Evolutionary conservation across 257 asterid genomes (phyloP).

Genomic region (Perilla frutescens): DNA sequence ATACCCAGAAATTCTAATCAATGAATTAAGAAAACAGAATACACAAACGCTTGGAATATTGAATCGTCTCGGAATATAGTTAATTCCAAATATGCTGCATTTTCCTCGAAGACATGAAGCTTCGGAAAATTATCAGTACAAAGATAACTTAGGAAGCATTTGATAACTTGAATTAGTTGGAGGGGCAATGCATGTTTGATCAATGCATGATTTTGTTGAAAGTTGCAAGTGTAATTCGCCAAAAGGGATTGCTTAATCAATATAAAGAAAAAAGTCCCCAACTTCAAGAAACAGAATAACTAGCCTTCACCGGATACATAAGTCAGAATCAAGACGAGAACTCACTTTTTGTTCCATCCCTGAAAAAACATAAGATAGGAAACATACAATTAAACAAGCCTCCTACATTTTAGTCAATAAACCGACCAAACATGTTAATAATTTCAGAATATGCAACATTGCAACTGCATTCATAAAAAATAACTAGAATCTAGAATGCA

Average conservation of each 20-base stretch:
- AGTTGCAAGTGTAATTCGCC: slow-evolving; percentile 21
- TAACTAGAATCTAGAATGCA: slow-evolving; percentile 2
- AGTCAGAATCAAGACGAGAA: slow-evolving; percentile 29
- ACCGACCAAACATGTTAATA: not conserved
- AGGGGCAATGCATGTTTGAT: not conserved
- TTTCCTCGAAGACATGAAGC: slow-evolving; percentile 21
- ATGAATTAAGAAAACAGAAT: slow-evolving; percentile 6
- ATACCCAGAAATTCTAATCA: slow-evolving; percentile 12
- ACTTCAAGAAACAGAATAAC: not conserved
- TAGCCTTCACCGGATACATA: slow-evolving; percentile 27
- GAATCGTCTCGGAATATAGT: slow-evolving; percentile 21
- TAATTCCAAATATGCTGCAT: not conserved
- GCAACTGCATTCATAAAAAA: slow-evolving; percentile 18
- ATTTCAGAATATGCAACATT: slow-evolving; percentile 2
- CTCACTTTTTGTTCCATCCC: slow-evolving; percentile 92
- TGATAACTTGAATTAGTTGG: not conserved
- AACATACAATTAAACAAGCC: not conserved
- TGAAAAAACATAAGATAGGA: slow-evolving; percentile 43
- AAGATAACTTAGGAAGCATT: slow-evolving; percentile 20
- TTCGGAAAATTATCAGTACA: slow-evolving; percentile 21
- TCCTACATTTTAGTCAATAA: slow-evolving; percentile 2
- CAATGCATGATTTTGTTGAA: not conserved
- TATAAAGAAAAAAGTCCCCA: slow-evolving; percentile 8
- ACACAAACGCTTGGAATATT: slow-evolving; percentile 16
- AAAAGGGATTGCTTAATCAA: slow-evolving; percentile 20